These are phyloP conservation scores for Penicillium sp. DNA, from an alignment of 2,329 filamentous ascomycete genomes.

Conservation along the genomic window DNA sequence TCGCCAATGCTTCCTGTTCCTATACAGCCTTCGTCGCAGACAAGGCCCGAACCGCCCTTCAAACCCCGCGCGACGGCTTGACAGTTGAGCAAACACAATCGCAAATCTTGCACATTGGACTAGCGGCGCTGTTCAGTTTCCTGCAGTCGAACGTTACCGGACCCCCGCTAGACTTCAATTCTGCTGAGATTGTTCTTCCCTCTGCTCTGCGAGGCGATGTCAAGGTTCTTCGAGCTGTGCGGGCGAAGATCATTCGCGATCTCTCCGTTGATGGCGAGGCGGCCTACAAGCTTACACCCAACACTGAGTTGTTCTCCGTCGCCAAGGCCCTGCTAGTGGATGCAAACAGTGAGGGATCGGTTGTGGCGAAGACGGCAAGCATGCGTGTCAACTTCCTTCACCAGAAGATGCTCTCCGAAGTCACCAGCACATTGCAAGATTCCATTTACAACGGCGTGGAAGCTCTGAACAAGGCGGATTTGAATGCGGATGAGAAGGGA, in stretches of 20 bases:
- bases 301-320: constrained; percentile 78
- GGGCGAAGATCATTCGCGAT: constrained; percentile 62
- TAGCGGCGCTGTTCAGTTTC: constrained; percentile 73
- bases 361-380: constrained; percentile 56
- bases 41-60: constrained; percentile 28
- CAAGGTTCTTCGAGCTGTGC: constrained; percentile 46
- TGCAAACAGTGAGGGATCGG: constrained; percentile 41
- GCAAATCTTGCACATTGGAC: constrained; percentile 55
- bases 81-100: constrained; percentile 34
- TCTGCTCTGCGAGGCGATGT: constrained; percentile 35
- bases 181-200: constrained; percentile 52
- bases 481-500: constrained; percentile 53
- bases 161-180: constrained; percentile 66
- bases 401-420: constrained; percentile 65
- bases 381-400: constrained; percentile 73
- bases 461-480: constrained; percentile 45
- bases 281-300: constrained; percentile 78
- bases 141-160: constrained; percentile 86
- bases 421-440: constrained; percentile 59
- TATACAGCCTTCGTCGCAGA: constrained; percentile 39
- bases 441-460: constrained; percentile 60
- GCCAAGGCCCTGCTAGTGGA: constrained; percentile 61
- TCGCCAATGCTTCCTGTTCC: constrained; percentile 35
- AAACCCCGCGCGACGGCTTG: constrained; percentile 20
- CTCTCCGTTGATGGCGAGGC: constrained; percentile 81